Evolutionary conservation across 345 rosid genomes (phyloP).

Genomic region (Dimocarpus longan): DNA sequence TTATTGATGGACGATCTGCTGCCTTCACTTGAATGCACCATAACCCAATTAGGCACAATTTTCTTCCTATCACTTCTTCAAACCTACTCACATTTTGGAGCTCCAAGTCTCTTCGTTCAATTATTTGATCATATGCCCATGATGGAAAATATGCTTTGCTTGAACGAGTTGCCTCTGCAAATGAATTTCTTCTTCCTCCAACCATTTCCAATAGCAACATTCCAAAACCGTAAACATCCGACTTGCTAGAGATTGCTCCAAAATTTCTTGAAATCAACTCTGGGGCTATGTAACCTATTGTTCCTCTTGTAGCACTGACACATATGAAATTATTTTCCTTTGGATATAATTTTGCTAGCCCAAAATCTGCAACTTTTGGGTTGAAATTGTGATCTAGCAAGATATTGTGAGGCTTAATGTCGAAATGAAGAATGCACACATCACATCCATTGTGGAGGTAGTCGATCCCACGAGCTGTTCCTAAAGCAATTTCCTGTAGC

Average conservation of each 20-base stretch:
- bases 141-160: not conserved
- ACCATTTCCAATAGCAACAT: conserved; percentile 34
- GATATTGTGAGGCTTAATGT: conserved; percentile 39
- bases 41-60: not conserved
- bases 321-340: conserved; percentile 22
- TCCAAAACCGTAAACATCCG: conserved; percentile 36
- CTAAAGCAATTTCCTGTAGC: conserved; percentile 24
- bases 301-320: too few relatives aligned
- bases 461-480: conserved; percentile 30
- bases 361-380: conserved; percentile 37
- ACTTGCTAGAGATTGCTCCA: conserved; percentile 26
- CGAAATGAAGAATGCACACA: conserved; percentile 34
- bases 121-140: not conserved
- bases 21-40: not conserved
- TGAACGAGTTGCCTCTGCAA: not conserved
- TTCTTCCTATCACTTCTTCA: not conserved
- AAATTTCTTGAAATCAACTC: conserved; percentile 26
- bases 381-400: conserved; percentile 25
- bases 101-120: too few relatives aligned
- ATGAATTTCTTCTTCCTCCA: conserved; percentile 7
- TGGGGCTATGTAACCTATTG: too few relatives aligned
- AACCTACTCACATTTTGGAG: too few relatives aligned
- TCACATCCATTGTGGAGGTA: conserved; percentile 30
- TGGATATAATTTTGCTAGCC: conserved; percentile 28
- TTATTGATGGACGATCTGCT: not conserved